Evolutionary conservation across 1,139 yeast genomes (phyloP).

Genomic region (Hansenula sp.): DNA sequence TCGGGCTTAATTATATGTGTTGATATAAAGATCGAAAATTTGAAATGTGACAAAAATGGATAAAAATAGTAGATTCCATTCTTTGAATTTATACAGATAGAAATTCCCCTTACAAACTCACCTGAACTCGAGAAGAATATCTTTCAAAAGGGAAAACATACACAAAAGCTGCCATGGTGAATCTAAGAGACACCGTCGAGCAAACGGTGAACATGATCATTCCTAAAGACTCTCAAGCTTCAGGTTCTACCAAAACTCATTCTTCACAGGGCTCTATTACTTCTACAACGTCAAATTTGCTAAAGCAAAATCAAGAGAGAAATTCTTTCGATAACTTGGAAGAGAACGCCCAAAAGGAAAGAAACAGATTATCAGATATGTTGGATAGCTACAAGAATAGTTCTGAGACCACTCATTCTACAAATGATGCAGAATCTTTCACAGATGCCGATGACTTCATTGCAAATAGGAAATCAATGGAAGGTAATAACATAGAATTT

Average conservation of each 20-base stretch:
- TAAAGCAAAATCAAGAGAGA: constrained; percentile 6
- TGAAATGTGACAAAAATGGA: not conserved
- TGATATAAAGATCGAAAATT: not conserved
- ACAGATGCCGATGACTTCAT: constrained; percentile 24
- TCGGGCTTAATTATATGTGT: constrained; percentile 1
- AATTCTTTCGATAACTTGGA: constrained; percentile 5
- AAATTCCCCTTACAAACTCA: too few relatives aligned
- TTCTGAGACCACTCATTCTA: not conserved
- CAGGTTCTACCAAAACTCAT: not conserved
- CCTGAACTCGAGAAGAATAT: too few relatives aligned
- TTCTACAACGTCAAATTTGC: constrained; percentile 11
- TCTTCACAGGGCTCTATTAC: constrained; percentile 3
- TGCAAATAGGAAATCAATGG: constrained; percentile 11
- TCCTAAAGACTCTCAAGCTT: not conserved
- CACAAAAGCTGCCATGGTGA: not conserved
- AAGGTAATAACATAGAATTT: not conserved
- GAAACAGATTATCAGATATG: constrained; percentile 10
- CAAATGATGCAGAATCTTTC: constrained; percentile 13
- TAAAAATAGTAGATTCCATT: not conserved
- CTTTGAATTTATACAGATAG: too few relatives aligned
- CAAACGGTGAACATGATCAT: not conserved
- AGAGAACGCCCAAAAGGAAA: constrained; percentile 9
- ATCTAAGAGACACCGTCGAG: not conserved
- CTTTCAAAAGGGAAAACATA: too few relatives aligned
- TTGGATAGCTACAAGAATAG: constrained; percentile 7